phyloP scores from a whole-genome alignment of 768 basidiomycete genomes.

The Termitomyces sp. region DNA sequence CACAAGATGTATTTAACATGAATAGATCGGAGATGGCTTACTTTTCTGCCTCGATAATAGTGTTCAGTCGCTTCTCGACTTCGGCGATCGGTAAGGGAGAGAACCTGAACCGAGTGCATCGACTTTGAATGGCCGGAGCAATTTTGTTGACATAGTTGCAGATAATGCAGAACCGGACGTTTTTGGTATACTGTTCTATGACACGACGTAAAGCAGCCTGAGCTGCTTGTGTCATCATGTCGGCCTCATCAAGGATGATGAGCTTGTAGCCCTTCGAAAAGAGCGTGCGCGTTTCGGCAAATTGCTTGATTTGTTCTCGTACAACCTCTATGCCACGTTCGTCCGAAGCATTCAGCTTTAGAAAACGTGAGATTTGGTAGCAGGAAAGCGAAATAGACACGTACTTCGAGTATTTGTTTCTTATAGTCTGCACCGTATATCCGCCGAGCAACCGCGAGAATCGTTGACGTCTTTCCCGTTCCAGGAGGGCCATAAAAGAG shows the following conservation, averaged over 20 bases:
- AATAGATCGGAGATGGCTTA: constrained; percentile 30
- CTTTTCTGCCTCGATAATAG: constrained; percentile 83
- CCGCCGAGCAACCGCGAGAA: constrained; percentile 90
- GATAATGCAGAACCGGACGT: constrained; percentile 98
- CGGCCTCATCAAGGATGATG: constrained; percentile 98
- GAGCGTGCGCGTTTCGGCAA: constrained; percentile 91
- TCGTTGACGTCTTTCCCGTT: constrained; percentile 97
- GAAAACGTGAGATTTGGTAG: not conserved
- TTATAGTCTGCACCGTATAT: constrained; percentile 86
- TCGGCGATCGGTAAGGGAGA: constrained; percentile 84
- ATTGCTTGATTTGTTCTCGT: constrained; percentile 97
- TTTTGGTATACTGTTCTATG: constrained; percentile 98
- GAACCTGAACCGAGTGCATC: constrained; percentile 97
- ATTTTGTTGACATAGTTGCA: constrained; percentile 99
- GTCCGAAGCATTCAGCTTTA: constrained; percentile 93
- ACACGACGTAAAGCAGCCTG: constrained; percentile 96
- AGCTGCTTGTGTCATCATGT: constrained; percentile 99
- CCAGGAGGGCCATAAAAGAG: constrained; percentile 98
- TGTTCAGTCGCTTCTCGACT: constrained; percentile 77
- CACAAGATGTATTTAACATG: not conserved
- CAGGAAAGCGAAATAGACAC: constrained; percentile 8
- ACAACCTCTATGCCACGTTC: constrained; percentile 99
- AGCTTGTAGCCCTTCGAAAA: constrained; percentile 94
- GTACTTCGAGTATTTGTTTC: constrained; percentile 92
- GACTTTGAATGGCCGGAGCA: constrained; percentile 95